Evolutionary conservation across 2,329 filamentous ascomycete genomes (phyloP).

Genomic region (Ascochyta rabiei): DNA sequence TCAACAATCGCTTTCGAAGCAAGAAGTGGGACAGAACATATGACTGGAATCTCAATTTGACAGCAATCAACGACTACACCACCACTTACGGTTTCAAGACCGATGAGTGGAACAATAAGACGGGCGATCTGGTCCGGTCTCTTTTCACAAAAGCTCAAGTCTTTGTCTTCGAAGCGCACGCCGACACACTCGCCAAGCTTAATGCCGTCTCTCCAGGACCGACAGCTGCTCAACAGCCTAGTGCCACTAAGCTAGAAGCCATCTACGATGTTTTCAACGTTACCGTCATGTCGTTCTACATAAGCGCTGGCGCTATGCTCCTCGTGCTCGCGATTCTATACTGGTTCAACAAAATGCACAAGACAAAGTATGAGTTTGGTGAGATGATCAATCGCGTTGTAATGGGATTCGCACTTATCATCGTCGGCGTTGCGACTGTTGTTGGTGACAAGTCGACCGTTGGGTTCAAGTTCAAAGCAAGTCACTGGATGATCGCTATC

Average conservation of each 20-base stretch:
- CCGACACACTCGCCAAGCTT: conserved; percentile 31
- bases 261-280: conserved; percentile 33
- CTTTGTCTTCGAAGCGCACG: conserved; percentile 34
- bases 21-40: conserved; percentile 30
- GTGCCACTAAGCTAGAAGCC: conserved; percentile 14
- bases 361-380: conserved; percentile 36
- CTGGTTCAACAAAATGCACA: conserved; percentile 54
- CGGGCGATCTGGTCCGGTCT: conserved; percentile 17
- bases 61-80: conserved; percentile 29
- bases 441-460: conserved; percentile 24
- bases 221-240: background rate
- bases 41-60: conserved; percentile 31
- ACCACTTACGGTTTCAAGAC: conserved; percentile 23
- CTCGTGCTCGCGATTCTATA: conserved; percentile 64
- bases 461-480: conserved; percentile 32
- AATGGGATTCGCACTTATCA: conserved; percentile 27
- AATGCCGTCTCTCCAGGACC: conserved; percentile 25
- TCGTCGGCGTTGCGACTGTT: conserved; percentile 26
- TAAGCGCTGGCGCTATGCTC: conserved; percentile 48
- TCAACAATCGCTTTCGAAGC: conserved; percentile 26
- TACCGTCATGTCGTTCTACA: conserved; percentile 35
- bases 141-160: conserved; percentile 31
- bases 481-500: conserved; percentile 31
- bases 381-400: conserved; percentile 36
- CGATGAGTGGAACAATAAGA: conserved; percentile 29